Base-by-base conservation (phyloP, 805 yeast species). In the Nakazawaea ishiwadae region DNA sequence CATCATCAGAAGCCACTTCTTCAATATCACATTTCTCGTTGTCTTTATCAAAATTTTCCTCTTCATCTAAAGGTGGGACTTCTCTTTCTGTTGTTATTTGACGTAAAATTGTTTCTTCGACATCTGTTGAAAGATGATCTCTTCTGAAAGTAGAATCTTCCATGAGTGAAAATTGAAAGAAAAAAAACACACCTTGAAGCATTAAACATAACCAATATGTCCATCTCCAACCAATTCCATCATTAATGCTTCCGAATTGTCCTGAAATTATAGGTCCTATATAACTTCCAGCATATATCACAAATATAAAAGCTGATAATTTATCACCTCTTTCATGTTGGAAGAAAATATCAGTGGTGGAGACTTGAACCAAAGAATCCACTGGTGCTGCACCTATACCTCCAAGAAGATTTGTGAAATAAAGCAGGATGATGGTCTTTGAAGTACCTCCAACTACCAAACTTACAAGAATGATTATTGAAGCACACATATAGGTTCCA, bases 301-400 rank as follows among this genome's bases (percentile, higher is more conserved):
- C 71, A 44, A 71, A 58, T 3, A 70, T 48, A 54, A 59, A 44
- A 49, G 63, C 33, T 52, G 66, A 35, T 61, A 68, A 54, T 63
- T 59, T 52, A 57, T 65, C 40, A 11, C 59, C 62, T 44, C 59
- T 46, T 43, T 58, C 59, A 49, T 71, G 75, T 39, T 66, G 66
- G 52, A 66, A 71, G 48, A 69, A 71, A 34, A 74, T 51, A 51
- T 74, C 80, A 6, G 72, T 62, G 38, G 73, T 63, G 0, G 75
- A 58, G 19, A 73, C 66, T 49, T 73, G 76, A 30, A 74, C 73
- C 20, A 75, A 51, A 0, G 79, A 65, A 40, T 75, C 80, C 38
- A 63, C 56, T 2, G 71, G 65, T 21, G 68, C 62, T 24, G 50
- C 59, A 30, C 56, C 55, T 5, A 63, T 37, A 4, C 68, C 68